Base-by-base conservation (phyloP, 2,329 filamentous ascomycete genomes). In the Penicillium sp. region DNA sequence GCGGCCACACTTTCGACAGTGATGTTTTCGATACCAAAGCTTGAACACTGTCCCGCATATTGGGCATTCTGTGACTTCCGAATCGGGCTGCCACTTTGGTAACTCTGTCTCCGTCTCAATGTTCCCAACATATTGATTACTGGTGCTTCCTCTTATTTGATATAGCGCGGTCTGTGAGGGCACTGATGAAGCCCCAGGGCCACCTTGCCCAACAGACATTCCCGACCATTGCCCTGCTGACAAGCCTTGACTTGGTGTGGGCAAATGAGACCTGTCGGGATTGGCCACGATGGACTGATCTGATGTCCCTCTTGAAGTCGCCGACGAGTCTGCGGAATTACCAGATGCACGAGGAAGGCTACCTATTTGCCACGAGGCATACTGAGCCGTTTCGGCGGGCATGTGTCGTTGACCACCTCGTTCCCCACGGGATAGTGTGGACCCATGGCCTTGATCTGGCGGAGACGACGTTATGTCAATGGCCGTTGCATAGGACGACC, bases 1-100 rank as follows among this genome's bases (percentile, higher is more conserved):
- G 51, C 89, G 78, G 37, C 91, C 91, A 65, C 91, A 97, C 79
- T 95, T 96, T 79, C 90, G 81, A 76, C 91, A 97, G 65, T 97
- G 91, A 70, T 97, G 91, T 65, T 94, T 94, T 52, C 91, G 79
- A 63, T 88, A 84, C 72, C 89, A 88, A 58, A 95, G 85, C 64
- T 81, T 87, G 63, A 97, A 97, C 39, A 83, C 80, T 0, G 79
- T 80, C 42, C 76, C 74, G 64, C 91, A 97, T 47, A 96, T 95
- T 1, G 89, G 88, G 65, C 91, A 97, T 51, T 82, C 78, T 1
- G 82, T 81, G 9, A 87, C 89, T 57, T 94, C 89, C 3, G 79
- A 76, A 68, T 97, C 91, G 3, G 89, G 86, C 70, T 96, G 90
- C 91, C 91, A 97, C 47, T 77, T 76, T 1, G 90, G 89, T 32